These are phyloP conservation scores for Lachnellula arida DNA, from an alignment of 2,329 filamentous ascomycete genomes.

Conservation along the genomic window DNA sequence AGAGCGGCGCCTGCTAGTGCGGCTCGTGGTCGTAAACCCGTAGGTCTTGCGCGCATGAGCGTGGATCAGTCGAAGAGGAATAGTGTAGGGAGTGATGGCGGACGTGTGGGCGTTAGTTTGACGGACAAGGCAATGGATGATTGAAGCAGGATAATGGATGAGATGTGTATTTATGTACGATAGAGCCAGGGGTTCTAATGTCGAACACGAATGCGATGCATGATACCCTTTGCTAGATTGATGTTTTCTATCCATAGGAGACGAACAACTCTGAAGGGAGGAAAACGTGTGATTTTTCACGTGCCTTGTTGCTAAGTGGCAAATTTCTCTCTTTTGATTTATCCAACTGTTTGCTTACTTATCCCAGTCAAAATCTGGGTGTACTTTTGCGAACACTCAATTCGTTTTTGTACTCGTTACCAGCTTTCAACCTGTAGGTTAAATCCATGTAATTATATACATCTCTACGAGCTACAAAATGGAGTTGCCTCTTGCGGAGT, in stretches of 20 bases:
- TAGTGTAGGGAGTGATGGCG: slow-evolving; percentile 30
- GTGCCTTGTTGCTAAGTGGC: no score
- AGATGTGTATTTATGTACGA: slow-evolving; percentile 19
- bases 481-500: no score
- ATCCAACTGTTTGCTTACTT: no score
- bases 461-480: no score
- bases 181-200: slow-evolving; percentile 16
- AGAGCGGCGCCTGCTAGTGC: slow-evolving; percentile 48
- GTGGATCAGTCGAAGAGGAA: slow-evolving; percentile 27
- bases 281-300: background rate
- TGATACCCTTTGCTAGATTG: slow-evolving; percentile 16
- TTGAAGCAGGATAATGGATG: slow-evolving; percentile 33
- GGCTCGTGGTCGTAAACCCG: slow-evolving; percentile 36
- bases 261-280: background rate
- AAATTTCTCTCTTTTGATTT: no score
- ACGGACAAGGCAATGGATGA: slow-evolving; percentile 78
- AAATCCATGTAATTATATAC: no score
- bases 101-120: slow-evolving; percentile 56
- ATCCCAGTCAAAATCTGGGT: no score
- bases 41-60: slow-evolving; percentile 32
- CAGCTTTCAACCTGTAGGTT: no score
- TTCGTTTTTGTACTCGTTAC: no score
- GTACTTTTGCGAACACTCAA: no score
- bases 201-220: slow-evolving; percentile 19
- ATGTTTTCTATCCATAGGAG: background rate